Conservation (phyloP, 805 yeast species). For the Wickerhamomyces queroliae region DNA sequence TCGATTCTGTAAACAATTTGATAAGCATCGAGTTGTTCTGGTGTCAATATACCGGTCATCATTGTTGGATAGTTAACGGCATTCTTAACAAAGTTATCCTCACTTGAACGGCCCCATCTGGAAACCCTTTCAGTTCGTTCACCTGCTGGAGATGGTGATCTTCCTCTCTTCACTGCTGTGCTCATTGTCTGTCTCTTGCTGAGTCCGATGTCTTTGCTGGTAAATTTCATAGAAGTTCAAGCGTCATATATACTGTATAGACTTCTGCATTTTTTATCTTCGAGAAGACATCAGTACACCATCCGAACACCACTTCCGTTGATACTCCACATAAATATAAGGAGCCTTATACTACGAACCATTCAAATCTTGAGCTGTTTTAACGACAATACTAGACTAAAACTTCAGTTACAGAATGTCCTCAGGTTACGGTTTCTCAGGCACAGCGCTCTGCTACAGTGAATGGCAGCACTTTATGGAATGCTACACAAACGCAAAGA, state of each 20-base stretch:
- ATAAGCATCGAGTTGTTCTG: conserved; percentile 78
- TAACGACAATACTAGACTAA: too few relatives aligned
- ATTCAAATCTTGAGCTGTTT: too few relatives aligned
- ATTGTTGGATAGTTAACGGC: conserved; percentile 31
- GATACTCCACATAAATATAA: background rate
- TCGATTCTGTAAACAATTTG: conserved; percentile 67
- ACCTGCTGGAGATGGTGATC: background rate
- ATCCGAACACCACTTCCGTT: background rate
- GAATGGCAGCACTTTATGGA: conserved; percentile 40
- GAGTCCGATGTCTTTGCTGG: too few relatives aligned
- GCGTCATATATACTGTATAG: too few relatives aligned
- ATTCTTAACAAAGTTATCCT: conserved; percentile 6
- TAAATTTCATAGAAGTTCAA: background rate
- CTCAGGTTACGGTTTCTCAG: conserved; percentile 33
- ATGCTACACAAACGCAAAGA: conserved; percentile 36
- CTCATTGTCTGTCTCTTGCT: too few relatives aligned
- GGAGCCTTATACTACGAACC: too few relatives aligned
- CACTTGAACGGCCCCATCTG: conserved; percentile 13
- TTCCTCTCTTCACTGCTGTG: background rate
- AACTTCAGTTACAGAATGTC: too few relatives aligned
- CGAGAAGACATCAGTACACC: too few relatives aligned
- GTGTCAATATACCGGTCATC: conserved; percentile 45
- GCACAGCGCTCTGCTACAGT: conserved; percentile 40
- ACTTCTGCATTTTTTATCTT: too few relatives aligned
- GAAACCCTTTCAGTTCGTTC: background rate